Evolutionary conservation across 2,329 filamentous ascomycete genomes (phyloP).

Genomic region (Apiospora pterosperma): DNA sequence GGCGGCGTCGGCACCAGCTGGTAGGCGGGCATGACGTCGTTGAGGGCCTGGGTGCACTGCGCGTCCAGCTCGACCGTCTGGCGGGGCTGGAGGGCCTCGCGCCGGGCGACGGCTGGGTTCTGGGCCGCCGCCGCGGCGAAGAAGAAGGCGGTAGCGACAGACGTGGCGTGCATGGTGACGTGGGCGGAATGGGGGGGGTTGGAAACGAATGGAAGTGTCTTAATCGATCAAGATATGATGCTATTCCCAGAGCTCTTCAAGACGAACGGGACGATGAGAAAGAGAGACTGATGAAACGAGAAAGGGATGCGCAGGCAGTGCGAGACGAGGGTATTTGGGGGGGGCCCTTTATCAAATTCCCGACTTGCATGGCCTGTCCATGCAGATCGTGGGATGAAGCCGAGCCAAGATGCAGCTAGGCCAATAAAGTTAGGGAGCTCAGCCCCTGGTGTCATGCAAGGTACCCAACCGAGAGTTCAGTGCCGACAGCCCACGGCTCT

Average conservation of each 20-base stretch:
- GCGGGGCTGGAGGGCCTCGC: constrained; percentile 16
- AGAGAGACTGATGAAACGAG: neutral
- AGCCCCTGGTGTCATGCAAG: neutral
- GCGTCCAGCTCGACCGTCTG: constrained; percentile 10
- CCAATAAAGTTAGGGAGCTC: neutral
- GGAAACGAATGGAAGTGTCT: neutral
- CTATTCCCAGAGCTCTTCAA: neutral
- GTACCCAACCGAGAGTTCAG: neutral
- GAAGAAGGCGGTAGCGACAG: neutral
- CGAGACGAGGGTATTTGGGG: neutral
- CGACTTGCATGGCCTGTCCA: neutral
- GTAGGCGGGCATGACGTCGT: constrained; percentile 14
- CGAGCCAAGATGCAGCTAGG: neutral
- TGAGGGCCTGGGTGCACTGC: constrained; percentile 16
- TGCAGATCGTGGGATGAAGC: neutral
- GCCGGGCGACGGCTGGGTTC: constrained; percentile 9
- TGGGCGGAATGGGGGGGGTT: neutral
- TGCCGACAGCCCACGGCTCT: neutral
- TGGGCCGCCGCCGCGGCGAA: neutral
- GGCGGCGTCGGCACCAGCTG: constrained; percentile 16
- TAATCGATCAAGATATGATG: neutral
- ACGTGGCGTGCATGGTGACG: neutral
- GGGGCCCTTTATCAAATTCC: neutral
- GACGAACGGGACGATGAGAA: neutral
- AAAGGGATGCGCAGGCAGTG: neutral